Evolutionary conservation across 805 yeast genomes (phyloP).

Genomic region (Komagataella phaffii): DNA sequence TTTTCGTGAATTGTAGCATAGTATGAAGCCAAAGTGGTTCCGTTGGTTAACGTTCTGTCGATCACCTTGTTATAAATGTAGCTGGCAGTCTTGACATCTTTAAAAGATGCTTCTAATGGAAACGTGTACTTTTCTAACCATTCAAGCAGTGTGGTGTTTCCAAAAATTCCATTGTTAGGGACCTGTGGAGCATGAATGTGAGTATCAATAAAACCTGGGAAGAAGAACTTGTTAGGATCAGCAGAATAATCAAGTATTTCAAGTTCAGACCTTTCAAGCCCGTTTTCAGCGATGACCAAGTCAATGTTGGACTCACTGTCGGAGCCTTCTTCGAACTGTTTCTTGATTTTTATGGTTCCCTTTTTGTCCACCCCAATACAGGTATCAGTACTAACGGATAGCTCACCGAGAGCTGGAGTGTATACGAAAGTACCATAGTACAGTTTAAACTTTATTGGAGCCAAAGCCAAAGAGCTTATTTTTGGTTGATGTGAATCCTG

Average conservation of each 20-base stretch:
- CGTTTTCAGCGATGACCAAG: background rate
- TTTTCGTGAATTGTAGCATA: constrained; percentile 78
- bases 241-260: constrained; percentile 19
- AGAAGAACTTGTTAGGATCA: constrained; percentile 40
- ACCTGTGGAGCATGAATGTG: constrained; percentile 81
- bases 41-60: constrained; percentile 54
- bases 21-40: constrained; percentile 89
- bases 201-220: constrained; percentile 77
- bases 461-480: background rate
- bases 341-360: constrained; percentile 39
- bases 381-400: constrained; percentile 43
- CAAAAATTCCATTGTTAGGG: constrained; percentile 75
- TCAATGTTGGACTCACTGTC: constrained; percentile 7
- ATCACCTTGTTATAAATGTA: constrained; percentile 57
- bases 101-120: constrained; percentile 68
- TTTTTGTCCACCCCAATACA: constrained; percentile 46
- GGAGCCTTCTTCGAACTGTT: constrained; percentile 16
- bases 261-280: constrained; percentile 10
- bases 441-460: constrained; percentile 18
- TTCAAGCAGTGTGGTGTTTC: constrained; percentile 71
- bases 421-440: constrained; percentile 66
- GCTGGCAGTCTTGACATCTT: constrained; percentile 37
- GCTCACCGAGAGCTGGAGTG: constrained; percentile 43
- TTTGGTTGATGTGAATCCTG: background rate
- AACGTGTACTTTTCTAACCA: constrained; percentile 87